Base-by-base conservation (phyloP, 345 rosid species). In the Lagerstroemia speciosa region DNA sequence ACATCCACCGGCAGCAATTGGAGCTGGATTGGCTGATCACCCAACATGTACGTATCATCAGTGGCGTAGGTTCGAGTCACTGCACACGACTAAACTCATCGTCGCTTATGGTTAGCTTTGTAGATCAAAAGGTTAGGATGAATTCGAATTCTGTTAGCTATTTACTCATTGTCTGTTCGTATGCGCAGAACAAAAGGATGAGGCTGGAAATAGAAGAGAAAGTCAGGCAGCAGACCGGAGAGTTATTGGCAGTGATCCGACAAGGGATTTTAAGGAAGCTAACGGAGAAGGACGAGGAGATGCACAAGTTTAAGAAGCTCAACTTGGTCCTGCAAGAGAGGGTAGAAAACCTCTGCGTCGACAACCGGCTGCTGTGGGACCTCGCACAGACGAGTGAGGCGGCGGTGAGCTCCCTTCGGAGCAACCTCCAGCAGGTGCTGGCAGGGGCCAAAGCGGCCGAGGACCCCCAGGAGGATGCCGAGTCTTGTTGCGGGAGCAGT, bases 401-500 rank as follows among this genome's bases (percentile, higher is more conserved):
- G 55, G 78, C 84, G 1, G 91, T 91, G 19, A 86, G 82, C 65
- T 79, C 84, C 5, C 81, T 91, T 17, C 78, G 91, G 1, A 72
- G 67, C 73, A 83, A 84, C 40, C 82, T 91, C 1, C 87, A 80
- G 45, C 88, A 81, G 7, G 85, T 84, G 37, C 79, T 91, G 55
- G 88, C 90, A 37, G 40, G 4, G 40, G 40, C 40, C 40, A 4
- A 37, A 3, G 40, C 9, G 40, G 40, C 40, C 9, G 40, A 37
- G 40, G 40, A 37, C 40, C 40, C 6, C 9, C 40, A 33, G 11
- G 80, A 50, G n/a, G 91, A 88, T 6, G 83, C 73, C 3, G 86
- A 82, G 72, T 91, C 97, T 7, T 76, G 83, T 73, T 86, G 97
- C 30, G 96, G 90, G 34, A 85, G 97, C 72, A 78, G 83, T 17